These are phyloP conservation scores for Filobasidium floriforme DNA, from an alignment of 768 basidiomycete genomes.

Conservation along the genomic window DNA sequence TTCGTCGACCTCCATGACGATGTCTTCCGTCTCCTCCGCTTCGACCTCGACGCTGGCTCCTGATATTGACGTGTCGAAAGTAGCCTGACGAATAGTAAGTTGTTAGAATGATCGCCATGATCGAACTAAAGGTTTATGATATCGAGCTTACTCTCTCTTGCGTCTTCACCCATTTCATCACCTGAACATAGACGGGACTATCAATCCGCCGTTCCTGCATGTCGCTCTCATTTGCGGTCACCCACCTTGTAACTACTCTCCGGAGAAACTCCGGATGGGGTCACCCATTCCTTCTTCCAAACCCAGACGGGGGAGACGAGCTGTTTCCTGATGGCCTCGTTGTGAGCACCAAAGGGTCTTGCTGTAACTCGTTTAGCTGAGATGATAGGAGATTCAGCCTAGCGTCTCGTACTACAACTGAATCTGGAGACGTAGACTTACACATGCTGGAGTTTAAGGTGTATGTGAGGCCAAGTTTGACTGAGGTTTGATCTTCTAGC, in stretches of 20 bases:
- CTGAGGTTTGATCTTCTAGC: no score
- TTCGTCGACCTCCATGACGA: slow-evolving; percentile 12
- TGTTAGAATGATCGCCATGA: not conserved
- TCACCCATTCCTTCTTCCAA: slow-evolving; percentile 20
- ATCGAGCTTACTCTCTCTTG: slow-evolving; percentile 6
- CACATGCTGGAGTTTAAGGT: not conserved
- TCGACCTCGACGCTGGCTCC: slow-evolving; percentile 4
- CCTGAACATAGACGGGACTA: no score
- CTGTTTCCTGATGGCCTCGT: slow-evolving; percentile 4
- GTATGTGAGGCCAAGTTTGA: not conserved
- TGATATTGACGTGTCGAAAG: slow-evolving; percentile 14
- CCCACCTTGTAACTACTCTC: slow-evolving; percentile 18
- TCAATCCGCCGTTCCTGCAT: no score
- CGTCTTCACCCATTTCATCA: slow-evolving; percentile 21
- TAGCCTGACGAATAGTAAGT: not conserved
- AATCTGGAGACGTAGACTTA: not conserved
- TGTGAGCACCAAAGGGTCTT: not conserved
- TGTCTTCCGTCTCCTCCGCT: slow-evolving; percentile 15
- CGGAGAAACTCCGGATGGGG: slow-evolving; percentile 7
- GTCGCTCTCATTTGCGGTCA: no score
- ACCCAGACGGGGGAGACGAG: slow-evolving; percentile 7
- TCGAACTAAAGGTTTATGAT: not conserved
- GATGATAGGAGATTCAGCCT: not conserved
- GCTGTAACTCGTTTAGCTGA: not conserved
- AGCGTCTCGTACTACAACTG: not conserved